Conservation (phyloP, 2,329 filamentous ascomycete genomes). For the Ophiostoma novo-ulmi region DNA sequence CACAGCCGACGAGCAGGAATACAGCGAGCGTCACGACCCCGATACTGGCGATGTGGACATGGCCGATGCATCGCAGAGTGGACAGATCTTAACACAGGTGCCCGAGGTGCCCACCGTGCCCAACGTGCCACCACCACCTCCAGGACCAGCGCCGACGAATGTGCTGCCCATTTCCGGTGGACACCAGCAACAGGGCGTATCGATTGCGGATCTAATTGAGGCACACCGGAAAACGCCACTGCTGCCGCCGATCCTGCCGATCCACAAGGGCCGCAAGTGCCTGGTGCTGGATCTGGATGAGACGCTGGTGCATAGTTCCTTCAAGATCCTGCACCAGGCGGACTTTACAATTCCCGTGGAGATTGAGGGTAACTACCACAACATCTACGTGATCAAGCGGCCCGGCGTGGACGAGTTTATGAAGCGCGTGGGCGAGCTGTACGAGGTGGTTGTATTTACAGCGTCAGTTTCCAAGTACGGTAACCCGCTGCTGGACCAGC, state of each 20-base stretch:
- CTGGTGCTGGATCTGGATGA: constrained; percentile 93
- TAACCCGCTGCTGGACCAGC: constrained; percentile 88
- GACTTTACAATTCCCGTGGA: constrained; percentile 99
- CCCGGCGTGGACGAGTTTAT: constrained; percentile 99
- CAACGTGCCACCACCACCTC: constrained; percentile 41
- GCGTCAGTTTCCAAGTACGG: constrained; percentile 99
- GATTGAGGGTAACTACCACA: constrained; percentile 98
- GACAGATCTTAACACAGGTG: constrained; percentile 37
- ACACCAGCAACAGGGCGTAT: constrained; percentile 34
- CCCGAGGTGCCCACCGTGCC: constrained; percentile 32
- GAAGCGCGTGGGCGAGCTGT: constrained; percentile 95
- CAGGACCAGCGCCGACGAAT: constrained; percentile 40
- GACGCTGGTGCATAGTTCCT: constrained; percentile 95
- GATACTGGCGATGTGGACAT: constrained; percentile 55
- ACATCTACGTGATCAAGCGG: constrained; percentile 98
- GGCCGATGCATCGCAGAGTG: constrained; percentile 49
- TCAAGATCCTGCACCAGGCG: constrained; percentile 98
- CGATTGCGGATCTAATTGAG: constrained; percentile 33
- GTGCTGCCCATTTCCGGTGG: background rate
- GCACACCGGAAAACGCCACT: constrained; percentile 58
- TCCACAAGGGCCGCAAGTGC: constrained; percentile 84
- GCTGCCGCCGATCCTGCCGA: constrained; percentile 73
- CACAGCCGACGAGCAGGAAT: constrained; percentile 29
- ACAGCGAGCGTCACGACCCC: constrained; percentile 34
- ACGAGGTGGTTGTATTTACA: constrained; percentile 97